These are phyloP conservation scores for Diaporthe caulivora DNA, from an alignment of 2,329 filamentous ascomycete species.

Conservation along the genomic window DNA sequence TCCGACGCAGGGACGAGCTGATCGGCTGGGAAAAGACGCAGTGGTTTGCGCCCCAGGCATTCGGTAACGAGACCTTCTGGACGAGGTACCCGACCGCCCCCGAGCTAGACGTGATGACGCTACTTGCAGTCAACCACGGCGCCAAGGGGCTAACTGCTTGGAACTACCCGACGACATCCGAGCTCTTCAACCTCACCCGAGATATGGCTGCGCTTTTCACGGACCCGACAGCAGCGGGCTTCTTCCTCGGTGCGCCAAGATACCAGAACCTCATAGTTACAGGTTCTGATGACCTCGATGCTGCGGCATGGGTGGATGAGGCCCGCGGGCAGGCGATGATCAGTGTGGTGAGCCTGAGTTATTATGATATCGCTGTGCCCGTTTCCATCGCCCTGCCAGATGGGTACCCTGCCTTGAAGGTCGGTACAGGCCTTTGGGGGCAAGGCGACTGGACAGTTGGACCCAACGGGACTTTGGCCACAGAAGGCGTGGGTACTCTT, in stretches of 20 bases:
- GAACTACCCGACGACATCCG: conserved; percentile 57
- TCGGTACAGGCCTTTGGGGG: conserved; percentile 37
- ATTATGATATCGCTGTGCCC: conserved; percentile 21
- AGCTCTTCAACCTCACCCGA: conserved; percentile 50
- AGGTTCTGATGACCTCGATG: conserved; percentile 51
- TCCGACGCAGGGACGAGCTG: conserved; percentile 55
- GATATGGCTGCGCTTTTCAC: conserved; percentile 55
- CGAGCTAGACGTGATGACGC: conserved; percentile 61
- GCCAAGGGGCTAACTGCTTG: conserved; percentile 63
- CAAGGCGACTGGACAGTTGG: conserved; percentile 36
- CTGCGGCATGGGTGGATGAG: conserved; percentile 53
- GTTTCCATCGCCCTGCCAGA: conserved; percentile 35
- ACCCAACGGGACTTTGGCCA: conserved; percentile 19
- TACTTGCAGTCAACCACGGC: conserved; percentile 61
- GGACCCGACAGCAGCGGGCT: conserved; percentile 46
- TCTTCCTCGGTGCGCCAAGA: conserved; percentile 52
- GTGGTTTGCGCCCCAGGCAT: conserved; percentile 64
- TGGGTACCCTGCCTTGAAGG: conserved; percentile 8
- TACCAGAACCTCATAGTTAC: conserved; percentile 43
- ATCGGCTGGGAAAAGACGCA: conserved; percentile 55
- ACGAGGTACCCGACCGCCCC: conserved; percentile 55
- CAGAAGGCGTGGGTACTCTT: conserved; percentile 18
- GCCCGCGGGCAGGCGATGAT: conserved; percentile 36
- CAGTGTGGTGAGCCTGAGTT: conserved; percentile 40
- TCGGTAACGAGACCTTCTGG: conserved; percentile 62